A percentile compares a stretch with the other conserved stretches of the same genome.
Conservation (phyloP, 805 yeast species). For the Lipomyces sp. region DNA sequence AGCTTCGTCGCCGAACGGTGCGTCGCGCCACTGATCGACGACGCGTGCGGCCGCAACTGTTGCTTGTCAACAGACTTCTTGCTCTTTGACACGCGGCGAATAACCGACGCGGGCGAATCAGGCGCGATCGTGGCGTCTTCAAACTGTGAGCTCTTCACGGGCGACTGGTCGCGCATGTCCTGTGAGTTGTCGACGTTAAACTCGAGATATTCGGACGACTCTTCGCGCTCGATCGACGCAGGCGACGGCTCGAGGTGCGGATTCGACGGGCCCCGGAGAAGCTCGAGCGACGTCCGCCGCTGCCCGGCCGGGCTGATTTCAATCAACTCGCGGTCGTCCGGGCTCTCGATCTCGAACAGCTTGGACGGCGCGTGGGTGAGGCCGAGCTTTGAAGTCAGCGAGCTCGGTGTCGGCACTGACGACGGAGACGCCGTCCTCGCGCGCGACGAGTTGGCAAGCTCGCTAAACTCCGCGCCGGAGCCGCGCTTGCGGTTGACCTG, state of each 20-base stretch:
- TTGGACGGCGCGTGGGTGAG: no score
- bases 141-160: constrained; percentile 8
- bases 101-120: constrained; percentile 14
- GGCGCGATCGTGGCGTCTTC: constrained; percentile 18
- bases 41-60: no score
- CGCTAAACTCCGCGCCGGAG: constrained; percentile 15
- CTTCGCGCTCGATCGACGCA: no score
- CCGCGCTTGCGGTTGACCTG: constrained; percentile 19
- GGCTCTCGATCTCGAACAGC: constrained; percentile 5
- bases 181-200: not conserved
- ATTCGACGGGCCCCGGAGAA: not conserved
- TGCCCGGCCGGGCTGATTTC: not conserved
- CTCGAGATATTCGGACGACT: not conserved
- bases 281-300: not conserved
- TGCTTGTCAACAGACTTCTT: no score
- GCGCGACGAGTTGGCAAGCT: not conserved
- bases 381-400: no score
- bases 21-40: no score
- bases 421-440: not conserved
- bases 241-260: no score
- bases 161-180: not conserved
- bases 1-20: no score
- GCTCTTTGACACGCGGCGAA: constrained; percentile 21
- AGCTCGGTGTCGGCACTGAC: not conserved
- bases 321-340: constrained; percentile 1